Percentiles rank a stretch among this genome's conserved stretches.
phyloP scores from a whole-genome alignment of 1,139 yeast species.

The Arxiozyma heterogenica region DNA sequence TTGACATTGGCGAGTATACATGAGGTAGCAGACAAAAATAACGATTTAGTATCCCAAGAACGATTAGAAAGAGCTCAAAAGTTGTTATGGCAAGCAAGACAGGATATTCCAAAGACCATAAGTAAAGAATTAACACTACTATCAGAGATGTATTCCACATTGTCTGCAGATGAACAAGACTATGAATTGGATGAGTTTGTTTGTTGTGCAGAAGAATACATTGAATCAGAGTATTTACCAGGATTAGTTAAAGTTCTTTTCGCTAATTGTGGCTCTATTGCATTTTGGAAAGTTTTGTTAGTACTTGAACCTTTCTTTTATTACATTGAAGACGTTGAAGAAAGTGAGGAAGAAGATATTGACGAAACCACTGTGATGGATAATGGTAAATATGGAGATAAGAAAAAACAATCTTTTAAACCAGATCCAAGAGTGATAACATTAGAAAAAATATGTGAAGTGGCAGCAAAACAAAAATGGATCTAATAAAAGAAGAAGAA shows the following conservation, averaged over 20 bases:
- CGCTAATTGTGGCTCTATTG: constrained; percentile 22
- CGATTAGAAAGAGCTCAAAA: constrained; percentile 29
- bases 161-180: constrained; percentile 32
- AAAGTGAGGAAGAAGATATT: constrained; percentile 17
- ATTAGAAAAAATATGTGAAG: constrained; percentile 30
- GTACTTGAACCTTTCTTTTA: constrained; percentile 31
- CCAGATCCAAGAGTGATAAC: constrained; percentile 32
- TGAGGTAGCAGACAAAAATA: constrained; percentile 7
- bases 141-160: constrained; percentile 30
- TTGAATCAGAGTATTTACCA: constrained; percentile 31
- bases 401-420: constrained; percentile 13
- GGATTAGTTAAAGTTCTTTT: constrained; percentile 27
- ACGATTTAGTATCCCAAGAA: constrained; percentile 21
- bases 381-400: constrained; percentile 5
- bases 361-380: constrained; percentile 3
- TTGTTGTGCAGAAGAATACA: constrained; percentile 31
- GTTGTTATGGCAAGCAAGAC: constrained; percentile 31
- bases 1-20: not conserved
- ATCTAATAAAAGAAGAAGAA: constrained; percentile 12
- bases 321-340: constrained; percentile 29
- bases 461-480: constrained; percentile 32
- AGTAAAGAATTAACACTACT: constrained; percentile 29
- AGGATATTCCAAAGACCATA: constrained; percentile 31
- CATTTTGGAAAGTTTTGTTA: constrained; percentile 30
- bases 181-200: constrained; percentile 31